Evolutionary conservation across 805 yeast genomes (phyloP).

Genomic region (Candida tammaniensis): DNA sequence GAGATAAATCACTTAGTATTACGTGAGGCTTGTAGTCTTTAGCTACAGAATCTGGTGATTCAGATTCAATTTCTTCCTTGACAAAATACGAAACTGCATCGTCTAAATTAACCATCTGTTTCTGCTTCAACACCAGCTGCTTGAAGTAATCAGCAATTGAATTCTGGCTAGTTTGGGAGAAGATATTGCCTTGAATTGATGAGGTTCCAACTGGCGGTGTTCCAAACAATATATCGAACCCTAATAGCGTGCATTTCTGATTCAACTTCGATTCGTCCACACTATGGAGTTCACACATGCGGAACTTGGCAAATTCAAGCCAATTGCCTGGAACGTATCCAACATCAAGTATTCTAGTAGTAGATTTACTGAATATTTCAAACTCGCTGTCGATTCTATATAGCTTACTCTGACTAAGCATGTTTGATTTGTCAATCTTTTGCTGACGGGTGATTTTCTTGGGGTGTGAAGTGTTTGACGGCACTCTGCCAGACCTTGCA

Average conservation of each 20-base stretch:
- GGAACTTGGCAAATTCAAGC: conserved; percentile 28
- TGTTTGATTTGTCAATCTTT: conserved; percentile 21
- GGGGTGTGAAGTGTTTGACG: not conserved
- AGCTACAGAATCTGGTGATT: conserved; percentile 4
- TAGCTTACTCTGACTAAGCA: conserved; percentile 23
- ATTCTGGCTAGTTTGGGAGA: conserved; percentile 44
- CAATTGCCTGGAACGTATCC: conserved; percentile 44
- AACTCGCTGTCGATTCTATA: conserved; percentile 27
- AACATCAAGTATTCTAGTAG: conserved; percentile 34
- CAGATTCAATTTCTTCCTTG: conserved; percentile 24
- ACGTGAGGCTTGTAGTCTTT: conserved; percentile 32
- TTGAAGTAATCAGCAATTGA: conserved; percentile 24
- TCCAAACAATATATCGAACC: conserved; percentile 63
- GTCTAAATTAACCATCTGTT: conserved; percentile 1
- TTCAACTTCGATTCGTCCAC: conserved; percentile 23
- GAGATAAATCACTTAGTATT: conserved; percentile 33
- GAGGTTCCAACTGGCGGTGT: conserved; percentile 80
- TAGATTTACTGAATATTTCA: conserved; percentile 22
- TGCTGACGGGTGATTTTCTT: conserved; percentile 19
- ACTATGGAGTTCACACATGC: conserved; percentile 26
- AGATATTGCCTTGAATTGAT: conserved; percentile 84
- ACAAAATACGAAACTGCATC: conserved; percentile 23
- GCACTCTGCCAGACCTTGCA: conserved; percentile 1
- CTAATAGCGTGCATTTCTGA: conserved; percentile 32
- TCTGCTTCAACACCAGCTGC: conserved; percentile 22